phyloP scores from a whole-genome alignment of 176 grass and related monocot genomes.

The Melocanna baccifera region DNA sequence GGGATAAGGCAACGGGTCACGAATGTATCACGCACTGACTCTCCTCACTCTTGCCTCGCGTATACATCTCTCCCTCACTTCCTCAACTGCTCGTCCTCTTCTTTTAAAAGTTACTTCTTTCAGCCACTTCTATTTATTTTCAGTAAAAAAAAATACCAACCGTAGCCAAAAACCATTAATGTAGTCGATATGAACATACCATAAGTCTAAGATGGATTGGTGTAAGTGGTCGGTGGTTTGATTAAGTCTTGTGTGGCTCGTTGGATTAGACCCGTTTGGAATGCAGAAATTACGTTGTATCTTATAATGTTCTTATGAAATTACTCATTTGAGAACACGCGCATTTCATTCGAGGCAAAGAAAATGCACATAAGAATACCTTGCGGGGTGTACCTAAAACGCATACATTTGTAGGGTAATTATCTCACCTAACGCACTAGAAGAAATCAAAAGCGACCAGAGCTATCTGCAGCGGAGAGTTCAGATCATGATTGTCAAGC shows the following conservation, averaged over 20 bases:
- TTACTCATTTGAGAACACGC: background rate
- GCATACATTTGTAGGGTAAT: background rate
- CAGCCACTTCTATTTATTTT: no score
- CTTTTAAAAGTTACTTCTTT: no score
- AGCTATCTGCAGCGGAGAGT: background rate
- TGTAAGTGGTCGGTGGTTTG: background rate
- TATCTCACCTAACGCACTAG: background rate
- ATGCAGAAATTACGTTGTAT: background rate
- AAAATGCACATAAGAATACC: background rate
- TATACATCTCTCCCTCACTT: no score
- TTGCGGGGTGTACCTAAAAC: background rate
- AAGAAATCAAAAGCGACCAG: background rate
- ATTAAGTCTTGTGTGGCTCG: background rate
- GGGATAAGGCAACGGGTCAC: no score
- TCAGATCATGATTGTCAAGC: background rate
- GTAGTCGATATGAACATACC: no score
- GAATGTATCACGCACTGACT: no score
- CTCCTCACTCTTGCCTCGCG: no score
- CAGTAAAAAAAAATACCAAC: no score
- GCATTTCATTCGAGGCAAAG: no score
- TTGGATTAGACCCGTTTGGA: background rate
- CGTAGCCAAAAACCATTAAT: no score
- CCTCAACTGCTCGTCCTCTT: no score
- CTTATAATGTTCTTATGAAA: background rate
- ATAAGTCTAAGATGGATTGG: background rate